Percentiles rank a stretch among this genome's conserved stretches.
These are phyloP conservation scores for Yarrowia galli DNA, from an alignment of 1,139 yeast genomes.

Conservation along the genomic window DNA sequence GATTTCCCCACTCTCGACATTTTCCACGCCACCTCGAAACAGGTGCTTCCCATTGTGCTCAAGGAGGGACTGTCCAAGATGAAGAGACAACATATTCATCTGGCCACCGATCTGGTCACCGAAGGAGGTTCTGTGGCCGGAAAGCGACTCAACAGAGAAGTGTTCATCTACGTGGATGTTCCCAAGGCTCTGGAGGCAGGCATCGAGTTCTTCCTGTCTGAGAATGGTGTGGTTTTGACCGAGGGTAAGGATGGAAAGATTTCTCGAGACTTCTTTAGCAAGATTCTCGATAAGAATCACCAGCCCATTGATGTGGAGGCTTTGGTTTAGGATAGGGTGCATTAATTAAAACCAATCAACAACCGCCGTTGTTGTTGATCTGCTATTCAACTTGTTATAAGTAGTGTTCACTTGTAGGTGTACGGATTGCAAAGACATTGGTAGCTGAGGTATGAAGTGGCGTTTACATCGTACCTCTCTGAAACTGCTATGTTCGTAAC, in stretches of 20 bases:
- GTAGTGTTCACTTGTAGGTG: no score
- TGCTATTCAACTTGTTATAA: no score
- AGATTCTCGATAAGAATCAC: conserved; percentile 43
- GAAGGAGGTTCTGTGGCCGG: conserved; percentile 68
- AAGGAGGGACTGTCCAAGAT: conserved; percentile 69
- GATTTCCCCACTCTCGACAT: conserved; percentile 56
- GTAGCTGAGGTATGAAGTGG: no score
- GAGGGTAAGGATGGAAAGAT: conserved; percentile 66
- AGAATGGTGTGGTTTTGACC: conserved; percentile 77
- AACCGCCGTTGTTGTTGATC: no score
- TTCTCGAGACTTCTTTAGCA: conserved; percentile 56
- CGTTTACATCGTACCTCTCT: no score
- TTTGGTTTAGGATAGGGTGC: background rate
- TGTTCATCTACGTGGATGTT: conserved; percentile 69
- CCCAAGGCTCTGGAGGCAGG: conserved; percentile 57
- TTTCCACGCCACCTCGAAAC: conserved; percentile 81
- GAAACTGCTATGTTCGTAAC: no score
- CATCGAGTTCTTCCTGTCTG: conserved; percentile 66
- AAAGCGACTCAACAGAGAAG: conserved; percentile 65
- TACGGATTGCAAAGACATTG: no score
- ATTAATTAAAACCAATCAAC: no score
- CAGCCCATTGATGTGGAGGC: conserved; percentile 28
- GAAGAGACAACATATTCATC: conserved; percentile 85
- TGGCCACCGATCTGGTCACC: conserved; percentile 59
- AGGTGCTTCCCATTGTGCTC: conserved; percentile 58